These are phyloP conservation scores for Acanthamoeba royreba DNA, from an alignment of 208 protist species.

Conservation along the genomic window DNA sequence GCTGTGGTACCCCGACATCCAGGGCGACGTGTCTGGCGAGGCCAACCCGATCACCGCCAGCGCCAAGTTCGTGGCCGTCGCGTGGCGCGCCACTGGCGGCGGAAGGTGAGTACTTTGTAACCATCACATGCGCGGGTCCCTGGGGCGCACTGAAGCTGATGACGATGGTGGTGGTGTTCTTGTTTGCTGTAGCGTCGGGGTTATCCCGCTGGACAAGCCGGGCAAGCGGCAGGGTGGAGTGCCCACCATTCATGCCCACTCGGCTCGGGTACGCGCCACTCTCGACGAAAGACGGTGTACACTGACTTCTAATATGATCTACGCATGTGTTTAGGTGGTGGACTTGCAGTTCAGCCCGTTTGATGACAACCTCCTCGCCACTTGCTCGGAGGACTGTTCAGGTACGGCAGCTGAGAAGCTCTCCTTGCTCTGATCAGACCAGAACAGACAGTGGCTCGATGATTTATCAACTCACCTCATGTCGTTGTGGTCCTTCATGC, in stretches of 20 bases:
- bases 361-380: not conserved
- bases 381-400: constrained; percentile 14
- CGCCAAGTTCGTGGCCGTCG: constrained; percentile 8
- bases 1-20: constrained; percentile 27
- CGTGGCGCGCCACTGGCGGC: not conserved
- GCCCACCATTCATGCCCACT: not conserved
- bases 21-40: not conserved
- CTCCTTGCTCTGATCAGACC: not conserved
- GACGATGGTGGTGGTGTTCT: not conserved
- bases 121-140: no score
- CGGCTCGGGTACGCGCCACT: not conserved
- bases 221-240: not conserved
- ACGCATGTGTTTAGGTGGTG: not conserved
- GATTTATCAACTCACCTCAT: not conserved
- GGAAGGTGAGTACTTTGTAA: not conserved
- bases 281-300: not conserved
- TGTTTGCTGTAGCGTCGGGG: not conserved
- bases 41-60: not conserved
- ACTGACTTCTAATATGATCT: not conserved
- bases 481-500: not conserved
- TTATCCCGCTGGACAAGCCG: not conserved
- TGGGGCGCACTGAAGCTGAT: no score
- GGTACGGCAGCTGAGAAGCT: not conserved
- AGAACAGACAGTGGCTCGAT: not conserved
- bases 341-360: constrained; percentile 43